A percentile compares a stretch with the other conserved stretches of the same genome.
Evolutionary conservation across 139 green algal species (phyloP).

Genomic region (Ostreobium quekettii): DNA sequence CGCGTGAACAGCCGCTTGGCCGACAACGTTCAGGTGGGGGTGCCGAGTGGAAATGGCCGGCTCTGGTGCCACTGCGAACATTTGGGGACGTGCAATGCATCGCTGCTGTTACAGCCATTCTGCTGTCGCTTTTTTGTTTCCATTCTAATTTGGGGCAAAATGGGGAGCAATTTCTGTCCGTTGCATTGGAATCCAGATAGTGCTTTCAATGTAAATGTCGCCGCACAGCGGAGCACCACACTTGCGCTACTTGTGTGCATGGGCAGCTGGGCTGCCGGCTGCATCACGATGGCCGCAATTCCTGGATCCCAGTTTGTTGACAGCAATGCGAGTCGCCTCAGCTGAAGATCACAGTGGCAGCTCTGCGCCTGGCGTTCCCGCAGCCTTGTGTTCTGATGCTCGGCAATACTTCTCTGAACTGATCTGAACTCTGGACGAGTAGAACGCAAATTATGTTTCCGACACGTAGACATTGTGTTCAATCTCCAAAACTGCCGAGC

Average conservation of each 20-base stretch:
- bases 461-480: background rate
- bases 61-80: background rate
- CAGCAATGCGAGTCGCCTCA: too few species aligned
- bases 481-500: background rate
- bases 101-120: background rate
- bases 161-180: background rate
- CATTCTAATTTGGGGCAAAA: background rate
- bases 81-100: background rate
- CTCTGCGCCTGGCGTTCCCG: too few species aligned
- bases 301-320: too few species aligned
- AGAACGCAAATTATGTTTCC: conserved; percentile 5
- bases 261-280: background rate
- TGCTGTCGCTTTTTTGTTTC: background rate
- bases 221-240: background rate
- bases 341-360: too few species aligned
- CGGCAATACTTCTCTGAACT: background rate
- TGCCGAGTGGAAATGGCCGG: background rate
- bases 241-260: background rate
- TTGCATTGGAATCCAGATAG: background rate
- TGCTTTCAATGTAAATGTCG: background rate
- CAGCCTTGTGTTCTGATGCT: background rate
- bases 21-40: background rate
- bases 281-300: background rate
- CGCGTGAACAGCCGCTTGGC: background rate
- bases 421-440: conserved; percentile 4